Evolutionary conservation across 495 filamentous ascomycete genomes (phyloP).

Genomic region (Xylaria grammica): DNA sequence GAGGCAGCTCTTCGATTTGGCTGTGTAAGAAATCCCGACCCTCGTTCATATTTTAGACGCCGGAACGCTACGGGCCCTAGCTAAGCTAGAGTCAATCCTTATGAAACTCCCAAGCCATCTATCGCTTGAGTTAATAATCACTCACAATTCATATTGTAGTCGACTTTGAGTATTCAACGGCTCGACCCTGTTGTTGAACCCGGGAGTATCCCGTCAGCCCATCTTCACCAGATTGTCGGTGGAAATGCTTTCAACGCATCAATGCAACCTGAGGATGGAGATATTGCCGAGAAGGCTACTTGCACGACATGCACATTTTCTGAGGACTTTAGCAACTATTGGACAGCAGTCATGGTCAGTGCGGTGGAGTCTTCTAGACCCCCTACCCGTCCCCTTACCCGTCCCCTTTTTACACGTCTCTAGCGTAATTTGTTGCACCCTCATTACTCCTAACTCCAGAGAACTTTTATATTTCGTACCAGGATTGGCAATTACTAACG

Average conservation of each 20-base stretch:
- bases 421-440: no score
- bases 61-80: no score
- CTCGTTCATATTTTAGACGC: no score
- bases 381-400: no score
- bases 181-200: slow-evolving; percentile 58
- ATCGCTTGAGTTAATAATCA: background rate
- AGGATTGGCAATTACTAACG: no score
- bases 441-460: no score
- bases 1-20: slow-evolving; percentile 56
- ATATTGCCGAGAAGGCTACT: slow-evolving; percentile 45
- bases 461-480: no score
- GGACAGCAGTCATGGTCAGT: slow-evolving; percentile 58
- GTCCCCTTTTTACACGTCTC: no score
- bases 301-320: slow-evolving; percentile 56
- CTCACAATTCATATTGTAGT: slow-evolving; percentile 17
- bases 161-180: slow-evolving; percentile 53
- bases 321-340: slow-evolving; percentile 57
- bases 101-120: background rate
- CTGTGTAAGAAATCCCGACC: slow-evolving; percentile 30
- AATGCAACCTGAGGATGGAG: slow-evolving; percentile 46
- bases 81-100: background rate
- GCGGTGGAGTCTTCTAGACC: no score
- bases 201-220: slow-evolving; percentile 48
- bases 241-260: slow-evolving; percentile 57
- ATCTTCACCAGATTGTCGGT: slow-evolving; percentile 58